Percentiles rank a stretch among this genome's conserved stretches.
These are phyloP conservation scores for Jackrogersella multiformis DNA, from an alignment of 495 filamentous ascomycete genomes.

Conservation along the genomic window DNA sequence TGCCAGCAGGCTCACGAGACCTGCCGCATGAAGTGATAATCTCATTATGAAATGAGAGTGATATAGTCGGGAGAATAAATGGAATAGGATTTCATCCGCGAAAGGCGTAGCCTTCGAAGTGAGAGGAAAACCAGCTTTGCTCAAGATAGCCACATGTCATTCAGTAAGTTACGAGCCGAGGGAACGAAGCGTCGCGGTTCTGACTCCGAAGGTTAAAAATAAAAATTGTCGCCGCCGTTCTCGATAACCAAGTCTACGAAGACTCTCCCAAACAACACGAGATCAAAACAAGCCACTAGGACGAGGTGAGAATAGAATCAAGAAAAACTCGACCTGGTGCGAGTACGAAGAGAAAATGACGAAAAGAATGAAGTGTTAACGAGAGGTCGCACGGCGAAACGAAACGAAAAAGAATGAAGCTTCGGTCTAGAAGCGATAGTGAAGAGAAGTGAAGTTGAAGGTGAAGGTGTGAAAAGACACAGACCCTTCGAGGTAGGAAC, in stretches of 20 bases:
- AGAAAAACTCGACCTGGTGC: conserved; percentile 41
- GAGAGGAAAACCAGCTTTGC: conserved; percentile 4
- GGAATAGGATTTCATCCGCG: conserved; percentile 8
- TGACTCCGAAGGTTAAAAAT: background rate
- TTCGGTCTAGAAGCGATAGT: conserved; percentile 38
- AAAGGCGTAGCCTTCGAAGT: conserved; percentile 35
- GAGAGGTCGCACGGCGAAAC: conserved; percentile 37
- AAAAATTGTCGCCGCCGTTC: background rate
- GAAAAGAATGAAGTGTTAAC: conserved; percentile 23
- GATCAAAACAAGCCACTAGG: conserved; percentile 10
- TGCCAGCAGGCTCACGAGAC: conserved; percentile 41
- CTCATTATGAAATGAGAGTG: conserved; percentile 36
- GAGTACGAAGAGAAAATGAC: conserved; percentile 11
- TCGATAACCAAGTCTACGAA: background rate
- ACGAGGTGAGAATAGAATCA: conserved; percentile 14
- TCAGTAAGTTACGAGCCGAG: background rate
- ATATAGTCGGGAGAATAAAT: conserved; percentile 11
- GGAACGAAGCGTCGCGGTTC: conserved; percentile 2
- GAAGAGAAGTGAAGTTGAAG: conserved; percentile 35
- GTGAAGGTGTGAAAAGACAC: conserved; percentile 34
- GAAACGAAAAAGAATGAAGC: conserved; percentile 38
- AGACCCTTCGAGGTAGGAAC: conserved; percentile 10
- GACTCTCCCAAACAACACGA: background rate
- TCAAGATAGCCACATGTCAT: conserved; percentile 35
- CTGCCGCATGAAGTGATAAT: conserved; percentile 27